Evolutionary conservation across 495 filamentous ascomycete species (phyloP), one percentile per base, ranked within the genome.

Genomic region (Penicillium canariense): DNA sequence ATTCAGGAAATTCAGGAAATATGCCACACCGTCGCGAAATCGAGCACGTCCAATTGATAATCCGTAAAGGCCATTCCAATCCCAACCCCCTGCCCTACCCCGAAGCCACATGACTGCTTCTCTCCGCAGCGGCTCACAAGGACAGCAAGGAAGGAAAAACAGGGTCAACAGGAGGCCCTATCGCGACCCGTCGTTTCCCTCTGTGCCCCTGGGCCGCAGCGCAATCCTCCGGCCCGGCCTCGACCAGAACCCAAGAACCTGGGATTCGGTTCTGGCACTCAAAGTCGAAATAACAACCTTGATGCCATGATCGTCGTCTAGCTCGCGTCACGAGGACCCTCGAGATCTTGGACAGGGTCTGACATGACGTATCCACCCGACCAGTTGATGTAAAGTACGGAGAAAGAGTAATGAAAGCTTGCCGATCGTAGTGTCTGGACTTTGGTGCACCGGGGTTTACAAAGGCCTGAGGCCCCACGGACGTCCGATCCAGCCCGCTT

Each of bases 301-400:
- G 48, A 53, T 57, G 48, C 44, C 48, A 57, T 57, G 54, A 57
- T 57, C 54, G 48, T 48, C 54, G 47, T 45, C 38, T 58, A 58
- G 45, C 35, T 39, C 28, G 22, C 17, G 42, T 26, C 9, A 17
- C n/a, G 25, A 15, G 23, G 8, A 35, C 43, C 38, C 22, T 51
- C 51, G 26, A 51, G 52, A 55, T 42, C 23, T 22, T 28, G 23
- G 26, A 17, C 20, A 51, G 43, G 52, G 27, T 54, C 39, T 60
- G 57, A 40, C 20, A 5, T 38, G 17, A 54, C 48, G 52, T 51
- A 59, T 55, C 52, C 52, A 51, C 51, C 47, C 18, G 43, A 32
- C 15, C 30, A 15, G 27, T 30, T 35, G 34, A 34, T 27, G 12
- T 6, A 6, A 32, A 6, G 30, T 6, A n/a, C n/a, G 6, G 30